Conservation (phyloP, 305 asterid genomes). For the Lippia alba region DNA sequence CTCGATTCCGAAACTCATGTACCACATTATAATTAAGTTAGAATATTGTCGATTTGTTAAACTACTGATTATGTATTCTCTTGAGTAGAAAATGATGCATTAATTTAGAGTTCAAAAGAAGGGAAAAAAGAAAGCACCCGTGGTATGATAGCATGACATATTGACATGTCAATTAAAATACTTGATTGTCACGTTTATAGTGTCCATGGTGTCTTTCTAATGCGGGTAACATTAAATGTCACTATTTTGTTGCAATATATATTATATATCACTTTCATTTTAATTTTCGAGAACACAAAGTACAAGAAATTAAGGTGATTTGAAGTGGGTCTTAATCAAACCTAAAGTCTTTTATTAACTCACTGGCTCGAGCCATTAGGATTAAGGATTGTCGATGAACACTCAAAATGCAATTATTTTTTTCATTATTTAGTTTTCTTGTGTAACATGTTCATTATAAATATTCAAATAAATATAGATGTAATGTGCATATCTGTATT, state of each 20-base stretch:
- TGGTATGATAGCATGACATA: constrained; percentile 30
- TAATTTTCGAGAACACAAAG: not conserved
- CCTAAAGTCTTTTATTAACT: too few species aligned
- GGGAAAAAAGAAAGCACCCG: constrained; percentile 13
- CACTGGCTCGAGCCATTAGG: not conserved
- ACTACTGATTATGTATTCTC: too few species aligned
- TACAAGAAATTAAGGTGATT: not conserved
- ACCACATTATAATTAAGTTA: too few species aligned
- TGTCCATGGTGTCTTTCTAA: constrained; percentile 12
- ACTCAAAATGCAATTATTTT: too few species aligned
- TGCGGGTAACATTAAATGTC: not conserved
- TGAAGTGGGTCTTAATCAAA: constrained; percentile 6
- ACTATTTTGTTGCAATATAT: not conserved
- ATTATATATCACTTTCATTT: not conserved
- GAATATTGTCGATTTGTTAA: too few species aligned
- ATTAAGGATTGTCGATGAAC: not conserved
- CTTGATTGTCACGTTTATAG: constrained; percentile 33
- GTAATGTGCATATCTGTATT: too few species aligned
- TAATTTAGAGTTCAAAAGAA: not conserved
- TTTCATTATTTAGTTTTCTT: too few species aligned
- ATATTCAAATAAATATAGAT: too few species aligned
- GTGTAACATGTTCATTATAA: too few species aligned
- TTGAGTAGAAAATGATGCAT: too few species aligned
- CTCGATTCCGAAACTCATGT: too few species aligned
- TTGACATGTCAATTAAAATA: constrained; percentile 23